Evolutionary conservation across 2,329 filamentous ascomycete genomes (phyloP).

Genomic region (Hypoxylon sp.): DNA sequence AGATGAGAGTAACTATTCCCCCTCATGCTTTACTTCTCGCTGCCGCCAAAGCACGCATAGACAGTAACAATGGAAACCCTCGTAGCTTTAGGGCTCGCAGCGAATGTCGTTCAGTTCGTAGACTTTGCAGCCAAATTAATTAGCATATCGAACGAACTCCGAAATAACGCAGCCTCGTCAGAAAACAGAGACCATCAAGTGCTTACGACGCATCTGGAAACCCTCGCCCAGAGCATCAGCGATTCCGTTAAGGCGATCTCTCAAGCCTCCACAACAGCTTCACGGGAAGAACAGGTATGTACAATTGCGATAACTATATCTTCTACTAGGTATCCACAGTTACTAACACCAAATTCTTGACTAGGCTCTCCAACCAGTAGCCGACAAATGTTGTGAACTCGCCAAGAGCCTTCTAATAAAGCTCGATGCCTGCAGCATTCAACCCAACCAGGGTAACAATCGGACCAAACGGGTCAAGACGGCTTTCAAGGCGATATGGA

Average conservation of each 20-base stretch:
- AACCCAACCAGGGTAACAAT: slow-evolving; percentile 17
- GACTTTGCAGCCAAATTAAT: slow-evolving; percentile 41
- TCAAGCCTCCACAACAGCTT: slow-evolving; percentile 21
- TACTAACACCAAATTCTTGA: slow-evolving; percentile 5
- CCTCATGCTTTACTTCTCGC: not conserved
- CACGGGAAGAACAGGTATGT: slow-evolving; percentile 35
- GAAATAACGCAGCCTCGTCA: slow-evolving; percentile 38
- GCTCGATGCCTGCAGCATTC: slow-evolving; percentile 36
- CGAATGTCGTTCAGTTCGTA: slow-evolving; percentile 45
- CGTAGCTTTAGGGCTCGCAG: slow-evolving; percentile 44
- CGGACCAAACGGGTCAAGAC: slow-evolving; percentile 30
- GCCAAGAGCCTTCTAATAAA: slow-evolving; percentile 35
- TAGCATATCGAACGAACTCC: slow-evolving; percentile 40
- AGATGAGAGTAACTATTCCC: not conserved
- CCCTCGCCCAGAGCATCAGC: slow-evolving; percentile 31
- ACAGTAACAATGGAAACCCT: slow-evolving; percentile 42
- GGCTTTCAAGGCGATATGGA: slow-evolving; percentile 37
- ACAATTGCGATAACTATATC: not conserved
- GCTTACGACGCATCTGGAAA: slow-evolving; percentile 36
- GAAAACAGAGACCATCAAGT: slow-evolving; percentile 37
- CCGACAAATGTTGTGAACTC: slow-evolving; percentile 39
- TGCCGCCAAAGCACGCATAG: not conserved
- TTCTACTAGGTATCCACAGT: not conserved
- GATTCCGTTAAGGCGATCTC: slow-evolving; percentile 34
- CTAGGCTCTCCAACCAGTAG: slow-evolving; percentile 38